Evolutionary conservation across 1,284 basidiomycete genomes (phyloP).

Genomic region (Puccinia coronata): DNA sequence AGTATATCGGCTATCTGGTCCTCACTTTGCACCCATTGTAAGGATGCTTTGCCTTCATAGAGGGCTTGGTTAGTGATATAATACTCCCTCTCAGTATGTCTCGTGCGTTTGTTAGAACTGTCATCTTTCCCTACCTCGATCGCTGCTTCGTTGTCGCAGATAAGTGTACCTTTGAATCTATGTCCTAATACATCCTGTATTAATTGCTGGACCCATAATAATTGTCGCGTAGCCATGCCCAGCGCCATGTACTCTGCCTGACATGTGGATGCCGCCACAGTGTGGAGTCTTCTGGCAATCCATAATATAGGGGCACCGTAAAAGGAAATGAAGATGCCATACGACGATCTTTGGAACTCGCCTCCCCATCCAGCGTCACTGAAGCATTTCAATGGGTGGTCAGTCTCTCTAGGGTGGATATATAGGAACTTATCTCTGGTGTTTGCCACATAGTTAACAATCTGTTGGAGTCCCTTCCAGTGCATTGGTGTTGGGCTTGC

Average conservation of each 20-base stretch:
- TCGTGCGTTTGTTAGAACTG: too few species aligned
- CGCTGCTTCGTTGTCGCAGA: not conserved
- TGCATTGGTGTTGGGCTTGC: not conserved
- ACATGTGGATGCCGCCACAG: conserved; percentile 13
- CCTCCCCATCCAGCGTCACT: too few species aligned
- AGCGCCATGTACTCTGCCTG: conserved; percentile 29
- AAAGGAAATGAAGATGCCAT: not conserved
- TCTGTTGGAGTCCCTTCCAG: not conserved
- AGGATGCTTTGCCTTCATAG: not conserved
- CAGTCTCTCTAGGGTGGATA: not conserved
- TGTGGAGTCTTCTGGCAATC: not conserved
- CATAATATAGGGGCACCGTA: not conserved
- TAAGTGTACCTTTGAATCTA: not conserved
- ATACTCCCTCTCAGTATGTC: not conserved
- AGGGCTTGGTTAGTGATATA: conserved; percentile 4
- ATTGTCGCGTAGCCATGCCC: too few species aligned
- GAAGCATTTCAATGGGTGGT: not conserved
- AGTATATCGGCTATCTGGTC: not conserved
- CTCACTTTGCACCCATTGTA: not conserved
- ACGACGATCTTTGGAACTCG: too few species aligned
- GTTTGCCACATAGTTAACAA: too few species aligned
- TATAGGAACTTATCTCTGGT: too few species aligned
- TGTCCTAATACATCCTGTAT: not conserved
- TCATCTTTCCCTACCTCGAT: too few species aligned
- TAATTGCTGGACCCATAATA: not conserved